phyloP scores from a whole-genome alignment of 192 early-diverging fungal genomes.

The Cladochytrium replicatum region DNA sequence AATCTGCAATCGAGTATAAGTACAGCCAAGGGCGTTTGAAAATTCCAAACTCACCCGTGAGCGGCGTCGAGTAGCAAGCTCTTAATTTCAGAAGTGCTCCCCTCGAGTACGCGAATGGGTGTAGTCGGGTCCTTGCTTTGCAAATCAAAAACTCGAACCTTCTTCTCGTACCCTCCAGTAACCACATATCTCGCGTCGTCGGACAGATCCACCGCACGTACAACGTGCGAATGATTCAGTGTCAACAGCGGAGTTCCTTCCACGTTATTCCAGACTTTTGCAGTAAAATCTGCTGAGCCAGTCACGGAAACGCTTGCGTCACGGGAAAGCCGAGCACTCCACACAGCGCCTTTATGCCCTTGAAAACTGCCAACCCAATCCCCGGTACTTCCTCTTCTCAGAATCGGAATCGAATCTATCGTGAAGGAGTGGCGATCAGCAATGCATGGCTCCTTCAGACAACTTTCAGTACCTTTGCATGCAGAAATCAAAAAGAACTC shows the following conservation, averaged over 20 bases:
- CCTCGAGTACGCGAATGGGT: constrained; percentile 32
- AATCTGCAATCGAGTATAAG: constrained; percentile 8
- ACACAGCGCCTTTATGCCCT: constrained; percentile 88
- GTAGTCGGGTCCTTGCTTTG: constrained; percentile 27
- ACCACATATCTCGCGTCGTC: constrained; percentile 60
- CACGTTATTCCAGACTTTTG: constrained; percentile 81
- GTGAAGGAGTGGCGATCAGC: background rate
- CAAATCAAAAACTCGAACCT: constrained; percentile 71
- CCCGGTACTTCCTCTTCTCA: constrained; percentile 77
- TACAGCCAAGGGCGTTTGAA: background rate
- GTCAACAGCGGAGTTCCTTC: constrained; percentile 61
- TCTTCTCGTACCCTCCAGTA: constrained; percentile 77
- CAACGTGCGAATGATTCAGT: constrained; percentile 71
- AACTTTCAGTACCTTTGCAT: constrained; percentile 58
- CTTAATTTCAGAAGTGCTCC: constrained; percentile 48
- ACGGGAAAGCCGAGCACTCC: constrained; percentile 69
- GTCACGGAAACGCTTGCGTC: constrained; percentile 77
- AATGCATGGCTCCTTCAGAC: too few species aligned
- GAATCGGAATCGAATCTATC: constrained; percentile 72
- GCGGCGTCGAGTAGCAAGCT: constrained; percentile 53
- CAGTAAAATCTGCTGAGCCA: constrained; percentile 88
- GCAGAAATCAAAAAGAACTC: constrained; percentile 79
- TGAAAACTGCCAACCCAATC: constrained; percentile 90
- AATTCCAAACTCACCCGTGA: constrained; percentile 20
- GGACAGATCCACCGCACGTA: constrained; percentile 72